Conservation (phyloP, 305 asterid species). For the Caryopteris hybrid region DNA sequence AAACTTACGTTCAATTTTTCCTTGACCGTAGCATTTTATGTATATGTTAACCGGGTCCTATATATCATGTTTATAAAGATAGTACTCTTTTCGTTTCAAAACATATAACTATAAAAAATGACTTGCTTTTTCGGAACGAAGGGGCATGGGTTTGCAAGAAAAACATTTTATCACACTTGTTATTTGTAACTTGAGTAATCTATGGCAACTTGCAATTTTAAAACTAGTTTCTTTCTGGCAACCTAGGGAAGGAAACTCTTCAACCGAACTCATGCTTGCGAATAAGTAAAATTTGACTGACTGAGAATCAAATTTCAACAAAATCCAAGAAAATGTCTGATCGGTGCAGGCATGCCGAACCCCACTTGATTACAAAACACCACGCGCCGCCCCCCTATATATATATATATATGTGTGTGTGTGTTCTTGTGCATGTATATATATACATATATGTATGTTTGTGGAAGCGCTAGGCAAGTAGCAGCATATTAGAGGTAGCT, state of each 20-base stretch:
- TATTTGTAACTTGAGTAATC: no score
- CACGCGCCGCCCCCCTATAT: conserved; percentile 18
- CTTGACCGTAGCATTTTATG: no score
- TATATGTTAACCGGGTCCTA: no score
- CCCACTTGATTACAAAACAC: background rate
- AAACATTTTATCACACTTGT: no score
- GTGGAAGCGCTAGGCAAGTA: background rate
- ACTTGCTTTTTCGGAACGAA: no score
- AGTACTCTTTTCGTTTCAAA: no score
- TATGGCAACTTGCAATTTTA: background rate
- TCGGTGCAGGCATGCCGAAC: conserved; percentile 22
- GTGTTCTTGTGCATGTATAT: no score
- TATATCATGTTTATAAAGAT: no score
- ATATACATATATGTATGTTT: background rate
- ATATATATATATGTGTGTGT: no score
- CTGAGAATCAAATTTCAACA: conserved; percentile 4
- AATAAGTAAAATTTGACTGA: background rate
- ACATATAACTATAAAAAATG: no score
- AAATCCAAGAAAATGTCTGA: conserved; percentile 14
- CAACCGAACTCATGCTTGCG: background rate
- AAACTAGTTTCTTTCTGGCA: background rate
- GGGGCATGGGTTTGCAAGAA: no score
- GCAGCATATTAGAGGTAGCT: background rate
- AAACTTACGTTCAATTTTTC: no score
- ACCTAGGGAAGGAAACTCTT: conserved; percentile 12